Evolutionary conservation across 441 rosid species (phyloP).

Genomic region (Dalechampia spathulata): DNA sequence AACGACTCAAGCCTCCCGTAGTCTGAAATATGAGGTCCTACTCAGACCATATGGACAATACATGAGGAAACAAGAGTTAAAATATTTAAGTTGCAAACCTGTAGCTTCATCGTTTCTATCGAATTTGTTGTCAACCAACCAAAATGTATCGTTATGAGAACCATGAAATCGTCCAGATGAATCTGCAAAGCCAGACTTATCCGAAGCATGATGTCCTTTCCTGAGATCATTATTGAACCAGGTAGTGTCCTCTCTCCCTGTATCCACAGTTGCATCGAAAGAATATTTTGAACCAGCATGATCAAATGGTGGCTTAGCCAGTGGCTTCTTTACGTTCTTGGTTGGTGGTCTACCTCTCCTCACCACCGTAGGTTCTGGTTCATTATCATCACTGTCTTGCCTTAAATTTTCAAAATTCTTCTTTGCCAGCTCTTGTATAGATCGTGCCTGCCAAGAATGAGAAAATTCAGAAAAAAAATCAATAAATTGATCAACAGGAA

Average conservation of each 20-base stretch:
- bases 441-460: conserved; percentile 40
- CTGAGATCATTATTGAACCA: conserved; percentile 64
- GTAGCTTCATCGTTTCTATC: conserved; percentile 25
- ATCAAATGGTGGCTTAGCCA: conserved; percentile 43
- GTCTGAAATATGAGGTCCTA: not conserved
- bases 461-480: not conserved
- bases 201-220: conserved; percentile 26
- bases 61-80: not conserved
- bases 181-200: conserved; percentile 34
- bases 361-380: conserved; percentile 48
- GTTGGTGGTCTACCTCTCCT: conserved; percentile 91
- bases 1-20: conserved; percentile 12
- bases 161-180: conserved; percentile 28
- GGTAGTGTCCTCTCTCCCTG: conserved; percentile 41
- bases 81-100: conserved; percentile 17
- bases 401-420: conserved; percentile 73
- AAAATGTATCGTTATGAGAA: conserved; percentile 27
- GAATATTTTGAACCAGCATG: conserved; percentile 39
- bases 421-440: conserved; percentile 70
- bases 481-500: not conserved
- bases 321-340: conserved; percentile 42
- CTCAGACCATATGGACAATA: conserved; percentile 1
- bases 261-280: conserved; percentile 50
- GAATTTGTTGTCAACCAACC: too few relatives aligned
- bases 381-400: conserved; percentile 72